Evolutionary conservation across 495 filamentous ascomycete species (phyloP).

Genomic region (Physcia stellaris): DNA sequence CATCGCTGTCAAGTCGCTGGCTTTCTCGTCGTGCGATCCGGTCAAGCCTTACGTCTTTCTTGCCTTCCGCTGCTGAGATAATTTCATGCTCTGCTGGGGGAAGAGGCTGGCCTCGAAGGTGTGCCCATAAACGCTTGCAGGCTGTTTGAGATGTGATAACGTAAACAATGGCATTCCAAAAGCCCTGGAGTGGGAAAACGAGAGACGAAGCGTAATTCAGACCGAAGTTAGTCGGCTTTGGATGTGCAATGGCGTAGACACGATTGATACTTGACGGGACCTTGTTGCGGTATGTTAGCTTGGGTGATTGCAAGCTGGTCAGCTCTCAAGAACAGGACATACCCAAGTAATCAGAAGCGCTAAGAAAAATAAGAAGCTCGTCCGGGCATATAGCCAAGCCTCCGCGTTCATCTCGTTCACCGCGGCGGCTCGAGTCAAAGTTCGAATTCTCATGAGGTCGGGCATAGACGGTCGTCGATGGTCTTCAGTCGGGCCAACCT

Average conservation of each 20-base stretch:
- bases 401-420: slow-evolving; percentile 22
- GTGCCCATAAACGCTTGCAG: slow-evolving; percentile 4
- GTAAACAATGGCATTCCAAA: slow-evolving; percentile 80
- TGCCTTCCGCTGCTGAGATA: too few species aligned
- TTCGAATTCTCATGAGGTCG: slow-evolving; percentile 9
- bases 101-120: slow-evolving; percentile 2
- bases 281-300: slow-evolving; percentile 21
- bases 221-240: slow-evolving; percentile 35
- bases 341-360: slow-evolving; percentile 83
- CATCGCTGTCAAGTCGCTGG: too few species aligned
- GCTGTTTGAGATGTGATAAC: slow-evolving; percentile 41
- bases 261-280: slow-evolving; percentile 70
- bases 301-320: background rate
- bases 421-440: slow-evolving; percentile 14
- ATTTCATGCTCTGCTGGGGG: too few species aligned
- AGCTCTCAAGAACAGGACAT: too few species aligned
- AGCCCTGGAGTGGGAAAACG: slow-evolving; percentile 73
- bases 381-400: slow-evolving; percentile 71
- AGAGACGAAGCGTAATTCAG: slow-evolving; percentile 59
- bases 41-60: too few species aligned
- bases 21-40: too few species aligned
- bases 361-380: slow-evolving; percentile 77
- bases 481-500: slow-evolving; percentile 4
- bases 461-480: slow-evolving; percentile 5
- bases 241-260: slow-evolving; percentile 51